Conservation (phyloP, 1,284 basidiomycete species). For the Ustilago nuda region DNA sequence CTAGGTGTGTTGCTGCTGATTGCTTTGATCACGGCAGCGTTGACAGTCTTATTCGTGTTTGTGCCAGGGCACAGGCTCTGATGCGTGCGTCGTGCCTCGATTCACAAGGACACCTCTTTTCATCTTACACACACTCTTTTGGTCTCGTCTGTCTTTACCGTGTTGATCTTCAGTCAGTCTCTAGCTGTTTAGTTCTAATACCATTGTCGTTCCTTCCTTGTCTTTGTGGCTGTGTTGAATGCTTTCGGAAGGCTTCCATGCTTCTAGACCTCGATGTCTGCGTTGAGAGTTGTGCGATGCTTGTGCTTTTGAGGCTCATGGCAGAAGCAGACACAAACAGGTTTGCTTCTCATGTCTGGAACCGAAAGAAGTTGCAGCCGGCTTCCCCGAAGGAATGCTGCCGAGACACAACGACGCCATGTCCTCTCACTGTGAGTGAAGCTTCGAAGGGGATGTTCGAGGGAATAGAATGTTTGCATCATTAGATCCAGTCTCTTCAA, state of each 20-base stretch:
- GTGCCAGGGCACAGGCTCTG: slow-evolving; percentile 87
- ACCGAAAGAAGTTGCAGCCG: neutral
- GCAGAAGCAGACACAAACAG: neutral
- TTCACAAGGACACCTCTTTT: neutral
- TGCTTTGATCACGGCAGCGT: slow-evolving; percentile 77
- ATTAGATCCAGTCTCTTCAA: no score
- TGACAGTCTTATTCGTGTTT: slow-evolving; percentile 88
- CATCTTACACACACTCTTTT: slow-evolving; percentile 18
- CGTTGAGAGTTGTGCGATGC: neutral
- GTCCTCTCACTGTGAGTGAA: no score
- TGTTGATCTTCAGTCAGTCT: neutral
- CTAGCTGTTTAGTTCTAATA: neutral
- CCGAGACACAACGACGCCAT: neutral
- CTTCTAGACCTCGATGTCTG: neutral
- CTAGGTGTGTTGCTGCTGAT: slow-evolving; percentile 81
- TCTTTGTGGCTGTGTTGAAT: neutral
- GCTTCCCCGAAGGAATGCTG: neutral
- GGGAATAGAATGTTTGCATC: no score
- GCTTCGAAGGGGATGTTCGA: no score
- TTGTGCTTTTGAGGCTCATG: neutral
- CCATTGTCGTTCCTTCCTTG: slow-evolving; percentile 1
- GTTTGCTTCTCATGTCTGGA: neutral
- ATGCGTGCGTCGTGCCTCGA: neutral
- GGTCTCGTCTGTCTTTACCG: slow-evolving; percentile 16
- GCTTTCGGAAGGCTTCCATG: no score